These are phyloP conservation scores for Tilletia walkeri DNA, from an alignment of 1,284 basidiomycete species.

Conservation along the genomic window DNA sequence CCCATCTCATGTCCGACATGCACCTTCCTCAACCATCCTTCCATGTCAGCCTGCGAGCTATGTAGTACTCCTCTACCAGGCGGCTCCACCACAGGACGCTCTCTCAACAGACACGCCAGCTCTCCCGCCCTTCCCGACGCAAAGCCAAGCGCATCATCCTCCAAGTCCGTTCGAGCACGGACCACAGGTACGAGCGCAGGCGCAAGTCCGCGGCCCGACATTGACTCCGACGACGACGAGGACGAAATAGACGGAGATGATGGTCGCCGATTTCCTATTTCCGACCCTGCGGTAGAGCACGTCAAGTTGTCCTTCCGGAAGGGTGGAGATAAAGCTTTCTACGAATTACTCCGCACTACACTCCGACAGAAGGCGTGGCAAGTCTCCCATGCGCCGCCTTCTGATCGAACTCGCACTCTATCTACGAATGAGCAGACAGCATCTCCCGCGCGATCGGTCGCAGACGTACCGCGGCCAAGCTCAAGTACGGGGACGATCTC, in stretches of 20 bases:
- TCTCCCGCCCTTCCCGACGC: too few relatives aligned
- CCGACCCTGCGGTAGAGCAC: constrained; percentile 8
- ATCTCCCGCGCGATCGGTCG: neutral
- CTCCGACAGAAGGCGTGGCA: constrained; percentile 76
- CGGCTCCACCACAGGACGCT: too few relatives aligned
- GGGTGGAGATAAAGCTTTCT: constrained; percentile 83
- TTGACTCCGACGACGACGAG: neutral
- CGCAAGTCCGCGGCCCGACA: neutral
- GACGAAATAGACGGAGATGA: neutral
- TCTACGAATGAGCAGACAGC: neutral
- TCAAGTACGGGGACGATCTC: neutral
- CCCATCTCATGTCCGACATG: too few relatives aligned
- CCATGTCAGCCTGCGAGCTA: too few relatives aligned
- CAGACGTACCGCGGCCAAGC: neutral
- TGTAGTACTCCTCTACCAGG: too few relatives aligned
- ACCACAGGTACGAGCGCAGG: neutral
- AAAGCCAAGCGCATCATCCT: too few relatives aligned
- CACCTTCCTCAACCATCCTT: too few relatives aligned
- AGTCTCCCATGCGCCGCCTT: neutral
- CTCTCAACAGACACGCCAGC: too few relatives aligned
- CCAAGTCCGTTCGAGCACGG: neutral
- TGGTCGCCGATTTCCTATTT: neutral
- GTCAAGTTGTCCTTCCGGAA: constrained; percentile 75
- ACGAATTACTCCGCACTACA: constrained; percentile 73
- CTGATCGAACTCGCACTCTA: neutral